phyloP scores from a whole-genome alignment of 2,329 filamentous ascomycete species.

The Ophiostoma novo-ulmi region DNA sequence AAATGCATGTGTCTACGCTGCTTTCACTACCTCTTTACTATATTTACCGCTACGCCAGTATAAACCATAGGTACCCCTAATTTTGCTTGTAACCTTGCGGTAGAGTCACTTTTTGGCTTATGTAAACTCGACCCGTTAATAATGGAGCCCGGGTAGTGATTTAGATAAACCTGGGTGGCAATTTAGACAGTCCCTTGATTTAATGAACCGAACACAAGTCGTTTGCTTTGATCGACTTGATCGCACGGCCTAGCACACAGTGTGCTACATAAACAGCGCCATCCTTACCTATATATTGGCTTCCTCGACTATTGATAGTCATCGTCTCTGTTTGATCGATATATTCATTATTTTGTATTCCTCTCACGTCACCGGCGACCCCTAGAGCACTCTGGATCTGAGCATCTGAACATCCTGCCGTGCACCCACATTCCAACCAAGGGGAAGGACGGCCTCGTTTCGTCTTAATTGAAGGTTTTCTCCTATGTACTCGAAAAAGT shows the following conservation, averaged over 20 bases:
- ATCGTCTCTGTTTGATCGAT: not conserved
- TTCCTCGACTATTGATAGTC: too few relatives aligned
- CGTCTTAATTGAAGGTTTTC: not conserved
- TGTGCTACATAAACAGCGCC: not conserved
- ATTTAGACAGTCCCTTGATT: not conserved
- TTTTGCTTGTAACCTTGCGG: too few relatives aligned
- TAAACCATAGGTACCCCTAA: too few relatives aligned
- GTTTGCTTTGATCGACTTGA: not conserved
- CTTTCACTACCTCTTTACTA: too few relatives aligned
- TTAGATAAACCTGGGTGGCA: too few relatives aligned
- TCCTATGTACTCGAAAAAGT: not conserved
- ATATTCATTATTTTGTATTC: not conserved
- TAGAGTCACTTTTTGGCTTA: too few relatives aligned
- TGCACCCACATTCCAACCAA: constrained; percentile 12
- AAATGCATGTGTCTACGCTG: too few relatives aligned
- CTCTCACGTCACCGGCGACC: not conserved
- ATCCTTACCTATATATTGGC: too few relatives aligned
- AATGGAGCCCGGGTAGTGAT: too few relatives aligned
- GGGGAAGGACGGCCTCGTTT: not conserved
- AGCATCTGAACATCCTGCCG: not conserved
- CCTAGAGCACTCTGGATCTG: not conserved
- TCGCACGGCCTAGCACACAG: not conserved
- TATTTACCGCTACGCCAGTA: too few relatives aligned
- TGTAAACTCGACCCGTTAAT: too few relatives aligned
- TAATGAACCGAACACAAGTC: too few relatives aligned